Conservation (phyloP, 768 basidiomycete genomes). For the Pleurotus cornucopiae region DNA sequence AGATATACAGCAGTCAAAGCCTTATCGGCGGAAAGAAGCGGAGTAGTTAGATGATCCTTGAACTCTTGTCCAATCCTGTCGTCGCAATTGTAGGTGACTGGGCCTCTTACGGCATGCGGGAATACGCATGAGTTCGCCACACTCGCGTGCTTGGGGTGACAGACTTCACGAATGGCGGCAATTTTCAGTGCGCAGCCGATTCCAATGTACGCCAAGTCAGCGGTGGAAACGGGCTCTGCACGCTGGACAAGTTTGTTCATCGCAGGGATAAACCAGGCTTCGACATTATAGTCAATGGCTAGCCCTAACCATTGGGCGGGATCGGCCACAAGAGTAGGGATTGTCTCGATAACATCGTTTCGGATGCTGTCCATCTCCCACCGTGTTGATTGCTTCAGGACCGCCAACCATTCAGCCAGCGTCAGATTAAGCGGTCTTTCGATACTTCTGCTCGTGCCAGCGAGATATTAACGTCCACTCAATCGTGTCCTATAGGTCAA, state of each 20-base stretch:
- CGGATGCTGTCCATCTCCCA: conserved; percentile 14
- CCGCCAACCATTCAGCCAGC: conserved; percentile 19
- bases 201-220: conserved; percentile 26
- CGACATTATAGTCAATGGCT: conserved; percentile 25
- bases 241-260: conserved; percentile 21
- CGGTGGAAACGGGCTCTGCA: conserved; percentile 15
- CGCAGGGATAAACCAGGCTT: conserved; percentile 27
- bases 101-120: no score
- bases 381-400: conserved; percentile 8
- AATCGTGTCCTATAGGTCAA: background rate
- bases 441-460: no score
- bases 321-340: conserved; percentile 14
- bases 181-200: conserved; percentile 18
- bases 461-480: no score
- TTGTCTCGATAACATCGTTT: conserved; percentile 13
- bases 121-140: no score
- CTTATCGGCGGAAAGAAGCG: no score
- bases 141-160: background rate
- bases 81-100: no score
- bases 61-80: no score
- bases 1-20: background rate
- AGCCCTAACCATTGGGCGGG: conserved; percentile 25
- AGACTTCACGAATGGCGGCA: conserved; percentile 9
- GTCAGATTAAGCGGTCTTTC: conserved; percentile 7
- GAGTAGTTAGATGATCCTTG: no score